Conservation (phyloP, 179 eudicot genomes). For the Spinacia oleracea region DNA sequence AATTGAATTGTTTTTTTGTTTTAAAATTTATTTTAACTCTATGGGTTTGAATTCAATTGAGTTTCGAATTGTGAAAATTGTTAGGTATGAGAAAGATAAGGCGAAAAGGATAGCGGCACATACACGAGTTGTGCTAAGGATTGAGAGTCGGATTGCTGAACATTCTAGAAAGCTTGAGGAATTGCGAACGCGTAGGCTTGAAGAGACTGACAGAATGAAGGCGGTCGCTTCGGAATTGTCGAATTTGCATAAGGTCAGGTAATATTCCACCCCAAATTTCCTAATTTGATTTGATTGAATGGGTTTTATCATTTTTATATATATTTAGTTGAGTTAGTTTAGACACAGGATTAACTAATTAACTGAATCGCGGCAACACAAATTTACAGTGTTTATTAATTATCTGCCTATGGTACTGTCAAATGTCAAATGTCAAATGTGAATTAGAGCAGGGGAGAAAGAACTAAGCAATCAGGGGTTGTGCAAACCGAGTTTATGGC, state of each 20-base stretch:
- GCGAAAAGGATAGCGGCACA: constrained; percentile 59
- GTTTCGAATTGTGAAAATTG: background rate
- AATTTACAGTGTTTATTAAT: too few species aligned
- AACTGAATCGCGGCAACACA: too few species aligned
- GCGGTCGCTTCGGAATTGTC: constrained; percentile 45
- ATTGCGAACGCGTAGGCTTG: constrained; percentile 31
- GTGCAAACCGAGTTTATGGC: background rate
- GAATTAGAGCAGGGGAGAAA: background rate
- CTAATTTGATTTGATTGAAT: background rate
- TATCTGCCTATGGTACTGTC: background rate
- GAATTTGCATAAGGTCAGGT: constrained; percentile 59
- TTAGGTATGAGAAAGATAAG: constrained; percentile 68
- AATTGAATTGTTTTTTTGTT: constrained; percentile 1
- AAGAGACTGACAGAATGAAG: constrained; percentile 52
- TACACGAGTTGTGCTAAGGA: constrained; percentile 59
- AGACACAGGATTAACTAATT: too few species aligned
- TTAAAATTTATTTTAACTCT: too few species aligned
- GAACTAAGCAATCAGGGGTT: background rate
- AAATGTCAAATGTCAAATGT: background rate
- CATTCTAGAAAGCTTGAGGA: constrained; percentile 44
- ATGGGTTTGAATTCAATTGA: constrained; percentile 8
- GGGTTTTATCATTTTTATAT: too few species aligned
- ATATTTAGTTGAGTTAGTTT: background rate
- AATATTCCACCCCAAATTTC: constrained; percentile 5
- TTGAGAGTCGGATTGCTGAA: constrained; percentile 62